These are phyloP conservation scores for Xylaria sp. DNA, from an alignment of 495 filamentous ascomycete genomes.

Conservation along the genomic window DNA sequence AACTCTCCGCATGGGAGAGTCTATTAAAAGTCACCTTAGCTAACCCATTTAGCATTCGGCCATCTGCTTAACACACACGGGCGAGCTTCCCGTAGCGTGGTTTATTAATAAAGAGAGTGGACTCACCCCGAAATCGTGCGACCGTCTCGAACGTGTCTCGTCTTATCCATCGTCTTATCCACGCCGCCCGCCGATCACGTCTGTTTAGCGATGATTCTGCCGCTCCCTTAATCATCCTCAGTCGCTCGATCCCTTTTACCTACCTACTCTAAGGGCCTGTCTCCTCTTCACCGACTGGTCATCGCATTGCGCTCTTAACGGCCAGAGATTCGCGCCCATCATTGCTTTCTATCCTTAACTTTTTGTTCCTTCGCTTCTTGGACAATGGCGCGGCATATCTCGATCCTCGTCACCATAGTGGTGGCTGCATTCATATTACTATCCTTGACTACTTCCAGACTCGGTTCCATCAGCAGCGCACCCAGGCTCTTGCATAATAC, in stretches of 20 bases:
- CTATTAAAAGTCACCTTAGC: conserved; percentile 2
- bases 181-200: conserved; percentile 22
- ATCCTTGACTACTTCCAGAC: conserved; percentile 39
- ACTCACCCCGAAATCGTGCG: conserved; percentile 21
- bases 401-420: conserved; percentile 39
- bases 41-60: neutral
- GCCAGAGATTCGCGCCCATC: neutral
- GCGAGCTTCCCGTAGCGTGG: neutral
- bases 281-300: neutral
- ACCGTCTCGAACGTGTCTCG: conserved; percentile 19
- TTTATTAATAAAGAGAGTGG: conserved; percentile 22
- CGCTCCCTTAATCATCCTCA: conserved; percentile 13
- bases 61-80: no score
- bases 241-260: conserved; percentile 2
- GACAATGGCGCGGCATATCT: conserved; percentile 40
- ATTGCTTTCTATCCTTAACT: neutral
- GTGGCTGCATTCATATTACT: conserved; percentile 38
- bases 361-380: conserved; percentile 1
- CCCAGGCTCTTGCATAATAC: conserved; percentile 30
- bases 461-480: conserved; percentile 32
- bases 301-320: neutral
- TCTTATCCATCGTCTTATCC: conserved; percentile 6
- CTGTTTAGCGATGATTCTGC: conserved; percentile 25
- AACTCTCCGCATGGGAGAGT: conserved; percentile 3
- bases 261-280: neutral